Base-by-base conservation (phyloP, 306 rosid species). In the Medicago lupulina region DNA sequence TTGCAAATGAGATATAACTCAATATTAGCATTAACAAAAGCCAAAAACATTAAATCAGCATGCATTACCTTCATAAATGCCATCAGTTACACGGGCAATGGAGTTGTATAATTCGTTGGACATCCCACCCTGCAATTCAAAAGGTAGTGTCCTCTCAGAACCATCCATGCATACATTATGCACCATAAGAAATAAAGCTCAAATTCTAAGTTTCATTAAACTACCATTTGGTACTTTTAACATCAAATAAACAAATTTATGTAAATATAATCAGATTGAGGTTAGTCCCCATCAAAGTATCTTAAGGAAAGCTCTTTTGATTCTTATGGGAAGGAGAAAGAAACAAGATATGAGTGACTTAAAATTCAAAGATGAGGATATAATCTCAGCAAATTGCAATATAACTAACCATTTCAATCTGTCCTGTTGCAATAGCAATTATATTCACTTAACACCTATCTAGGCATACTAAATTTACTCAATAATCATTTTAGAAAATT, bases 21-120 rank as follows among this genome's bases (percentile, higher is more conserved):
- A 76, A 36, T 67, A 63, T 49, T 46, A 34, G 46, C 28, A 58
- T 62, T n/a, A 74, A 34, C 67, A 75, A 50, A 40, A 53, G 18
- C 59, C 34, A 6, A 70, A 12, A 80, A 70, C 39, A 49, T 21
- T 18, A 76, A 85, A 71, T 19, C 67, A 57, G 70, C 76, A 76
- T 43, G 68, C 73, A 19, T n/a, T 88, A 96, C 99, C 98, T 92
- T 90, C 99, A 79, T 85, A 96, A 75, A 96, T 90, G 71, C 99
- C 99, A 75, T 96, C 96, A 59, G 99, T 87, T 72, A 96, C 99
- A 59, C 99, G 99, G 60, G 92, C 98, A 79, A 92, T 86, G 21
- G 88, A 84, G 80, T 79, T 96, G 91, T 96, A 96, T 81, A 96
- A 73, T 83, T 96, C 99, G 74, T 92, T 96, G 76, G 99, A 96